These are phyloP conservation scores for Tolypocladium ophioglossoides DNA, from an alignment of 2,329 filamentous ascomycete genomes.

Conservation along the genomic window DNA sequence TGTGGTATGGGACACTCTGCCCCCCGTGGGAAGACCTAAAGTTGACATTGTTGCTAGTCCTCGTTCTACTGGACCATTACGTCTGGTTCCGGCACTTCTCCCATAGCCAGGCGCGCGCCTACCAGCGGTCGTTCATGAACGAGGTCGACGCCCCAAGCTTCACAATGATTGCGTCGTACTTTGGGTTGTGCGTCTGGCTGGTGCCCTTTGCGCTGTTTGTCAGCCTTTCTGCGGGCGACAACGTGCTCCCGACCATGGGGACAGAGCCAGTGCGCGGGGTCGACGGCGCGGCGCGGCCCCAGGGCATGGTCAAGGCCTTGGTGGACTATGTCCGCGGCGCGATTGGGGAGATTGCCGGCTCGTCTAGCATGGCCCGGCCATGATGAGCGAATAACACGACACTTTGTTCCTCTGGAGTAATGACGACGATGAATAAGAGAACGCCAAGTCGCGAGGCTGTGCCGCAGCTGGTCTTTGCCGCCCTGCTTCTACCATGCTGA, in stretches of 20 bases:
- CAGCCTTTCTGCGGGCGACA: conserved; percentile 85
- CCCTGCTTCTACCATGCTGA: neutral
- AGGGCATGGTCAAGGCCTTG: conserved; percentile 56
- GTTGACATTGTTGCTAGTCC: conserved; percentile 34
- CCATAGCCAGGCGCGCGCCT: conserved; percentile 43
- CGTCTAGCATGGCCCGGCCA: conserved; percentile 11
- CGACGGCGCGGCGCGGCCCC: conserved; percentile 39
- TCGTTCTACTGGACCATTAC: conserved; percentile 87
- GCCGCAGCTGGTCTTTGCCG: neutral
- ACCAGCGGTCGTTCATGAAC: conserved; percentile 53
- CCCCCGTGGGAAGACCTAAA: neutral
- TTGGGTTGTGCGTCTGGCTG: conserved; percentile 92
- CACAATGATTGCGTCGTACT: conserved; percentile 90
- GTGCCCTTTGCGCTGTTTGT: conserved; percentile 94
- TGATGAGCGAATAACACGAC: conserved; percentile 2
- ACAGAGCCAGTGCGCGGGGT: conserved; percentile 42
- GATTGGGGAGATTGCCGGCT: conserved; percentile 34
- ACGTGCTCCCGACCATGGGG: conserved; percentile 87
- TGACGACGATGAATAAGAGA: neutral
- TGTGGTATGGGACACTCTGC: conserved; percentile 48
- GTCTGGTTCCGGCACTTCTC: conserved; percentile 95
- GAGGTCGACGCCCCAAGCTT: conserved; percentile 63
- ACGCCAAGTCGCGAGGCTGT: neutral
- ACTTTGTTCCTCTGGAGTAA: neutral
- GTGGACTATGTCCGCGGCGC: conserved; percentile 46